A percentile compares a stretch with the other conserved stretches of the same genome.
Conservation (phyloP, 768 basidiomycete genomes). For the Dendrothele bispora region DNA sequence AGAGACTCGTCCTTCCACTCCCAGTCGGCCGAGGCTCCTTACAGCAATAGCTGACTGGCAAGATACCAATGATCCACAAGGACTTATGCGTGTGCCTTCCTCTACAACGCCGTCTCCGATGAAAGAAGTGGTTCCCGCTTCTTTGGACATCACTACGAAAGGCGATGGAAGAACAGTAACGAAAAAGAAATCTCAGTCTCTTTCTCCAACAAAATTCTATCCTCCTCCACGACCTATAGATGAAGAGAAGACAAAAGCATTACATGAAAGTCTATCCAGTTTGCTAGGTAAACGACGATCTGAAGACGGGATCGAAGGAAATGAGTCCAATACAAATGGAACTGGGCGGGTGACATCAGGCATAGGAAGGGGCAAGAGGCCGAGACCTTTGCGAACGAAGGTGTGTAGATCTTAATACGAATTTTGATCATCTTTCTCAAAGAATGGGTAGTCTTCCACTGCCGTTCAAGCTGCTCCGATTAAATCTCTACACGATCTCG, state of each 20-base stretch:
- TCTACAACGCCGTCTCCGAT: constrained; percentile 6
- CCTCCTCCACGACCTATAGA: constrained; percentile 45
- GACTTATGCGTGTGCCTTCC: too few species aligned
- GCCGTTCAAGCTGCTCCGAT: neutral
- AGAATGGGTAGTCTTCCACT: neutral
- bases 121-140: neutral
- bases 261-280: constrained; percentile 68
- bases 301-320: constrained; percentile 38
- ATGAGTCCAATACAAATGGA: constrained; percentile 6
- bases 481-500: neutral
- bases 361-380: constrained; percentile 27
- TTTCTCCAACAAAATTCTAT: neutral
- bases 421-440: neutral
- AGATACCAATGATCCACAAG: neutral
- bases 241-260: constrained; percentile 50
- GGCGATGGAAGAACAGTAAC: constrained; percentile 7
- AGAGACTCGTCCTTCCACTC: neutral
- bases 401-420: constrained; percentile 25
- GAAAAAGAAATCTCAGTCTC: constrained; percentile 40
- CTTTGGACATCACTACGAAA: neutral
- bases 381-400: constrained; percentile 37
- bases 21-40: neutral
- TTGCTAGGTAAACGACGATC: constrained; percentile 68
- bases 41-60: neutral
- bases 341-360: neutral